Evolutionary conservation across 2,329 filamentous ascomycete species (phyloP).

Genomic region (Orbilia quercus): DNA sequence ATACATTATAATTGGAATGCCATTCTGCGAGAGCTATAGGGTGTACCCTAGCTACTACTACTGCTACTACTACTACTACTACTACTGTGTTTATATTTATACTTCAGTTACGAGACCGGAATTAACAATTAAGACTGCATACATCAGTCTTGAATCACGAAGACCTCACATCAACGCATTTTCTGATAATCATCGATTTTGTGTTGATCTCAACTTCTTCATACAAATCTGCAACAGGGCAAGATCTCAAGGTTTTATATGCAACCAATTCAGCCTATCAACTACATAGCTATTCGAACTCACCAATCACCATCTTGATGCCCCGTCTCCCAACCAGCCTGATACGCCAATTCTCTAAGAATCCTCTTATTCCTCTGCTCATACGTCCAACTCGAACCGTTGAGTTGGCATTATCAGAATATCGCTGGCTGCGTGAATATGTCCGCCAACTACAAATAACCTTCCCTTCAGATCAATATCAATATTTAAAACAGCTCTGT

Average conservation of each 20-base stretch:
- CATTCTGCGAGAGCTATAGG: too few species aligned
- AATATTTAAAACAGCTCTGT: constrained; percentile 64
- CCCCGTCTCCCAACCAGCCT: constrained; percentile 16
- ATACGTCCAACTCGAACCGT: constrained; percentile 56
- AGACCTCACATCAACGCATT: not conserved
- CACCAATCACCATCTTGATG: constrained; percentile 14
- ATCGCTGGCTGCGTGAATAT: constrained; percentile 54
- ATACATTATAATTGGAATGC: not conserved
- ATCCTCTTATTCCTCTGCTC: constrained; percentile 39
- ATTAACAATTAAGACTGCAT: too few species aligned
- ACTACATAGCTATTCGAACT: too few species aligned
- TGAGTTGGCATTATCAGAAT: constrained; percentile 53
- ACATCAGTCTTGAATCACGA: too few species aligned
- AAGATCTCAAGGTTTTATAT: too few species aligned
- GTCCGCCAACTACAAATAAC: constrained; percentile 16
- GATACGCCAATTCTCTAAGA: not conserved
- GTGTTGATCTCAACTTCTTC: not conserved
- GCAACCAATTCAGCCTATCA: too few species aligned
- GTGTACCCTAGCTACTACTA: too few species aligned
- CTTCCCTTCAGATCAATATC: constrained; percentile 16
- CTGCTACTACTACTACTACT: too few species aligned
- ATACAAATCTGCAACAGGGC: constrained; percentile 31
- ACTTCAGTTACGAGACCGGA: too few species aligned
- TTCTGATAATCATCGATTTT: not conserved
- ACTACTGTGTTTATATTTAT: too few species aligned